Conservation (phyloP, 192 early-diverging fungal species). For the Podila clonocystis region DNA sequence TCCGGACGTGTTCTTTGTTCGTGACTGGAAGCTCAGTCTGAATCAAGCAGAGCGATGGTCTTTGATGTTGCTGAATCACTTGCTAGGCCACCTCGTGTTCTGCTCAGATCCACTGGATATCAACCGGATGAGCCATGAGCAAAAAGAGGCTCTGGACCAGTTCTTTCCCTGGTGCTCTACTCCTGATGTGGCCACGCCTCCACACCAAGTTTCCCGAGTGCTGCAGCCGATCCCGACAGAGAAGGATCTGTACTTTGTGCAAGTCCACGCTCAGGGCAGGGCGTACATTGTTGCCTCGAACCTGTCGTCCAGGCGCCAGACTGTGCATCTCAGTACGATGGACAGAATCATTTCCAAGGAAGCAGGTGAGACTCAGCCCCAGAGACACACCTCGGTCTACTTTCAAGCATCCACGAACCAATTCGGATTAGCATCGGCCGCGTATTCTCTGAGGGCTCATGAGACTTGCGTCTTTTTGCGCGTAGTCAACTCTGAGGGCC, state of each 20-base stretch:
- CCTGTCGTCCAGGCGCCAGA: slow-evolving; percentile 47
- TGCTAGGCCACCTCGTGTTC: slow-evolving; percentile 61
- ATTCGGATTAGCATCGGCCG: slow-evolving; percentile 53
- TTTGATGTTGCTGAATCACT: slow-evolving; percentile 56
- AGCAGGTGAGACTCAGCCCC: neutral
- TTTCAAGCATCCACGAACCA: slow-evolving; percentile 21
- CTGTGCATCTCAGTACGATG: slow-evolving; percentile 42
- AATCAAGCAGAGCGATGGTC: slow-evolving; percentile 52
- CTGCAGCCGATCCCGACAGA: slow-evolving; percentile 17
- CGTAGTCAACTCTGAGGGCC: slow-evolving; percentile 14
- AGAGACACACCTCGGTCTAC: slow-evolving; percentile 14
- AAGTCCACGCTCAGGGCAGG: slow-evolving; percentile 17
- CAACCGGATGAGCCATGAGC: slow-evolving; percentile 39
- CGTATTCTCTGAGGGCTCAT: slow-evolving; percentile 31
- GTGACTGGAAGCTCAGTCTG: slow-evolving; percentile 54
- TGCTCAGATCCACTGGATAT: slow-evolving; percentile 55
- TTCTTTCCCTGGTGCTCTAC: slow-evolving; percentile 46
- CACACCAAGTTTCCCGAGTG: slow-evolving; percentile 17
- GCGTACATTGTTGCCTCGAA: slow-evolving; percentile 51
- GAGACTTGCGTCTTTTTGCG: slow-evolving; percentile 51
- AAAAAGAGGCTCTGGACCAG: slow-evolving; percentile 38
- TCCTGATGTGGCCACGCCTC: slow-evolving; percentile 27
- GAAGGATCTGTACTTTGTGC: slow-evolving; percentile 51
- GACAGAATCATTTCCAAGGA: slow-evolving; percentile 17
- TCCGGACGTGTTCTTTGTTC: slow-evolving; percentile 62